Percentiles rank a stretch among this genome's conserved stretches.
Conservation (phyloP, 2,329 filamentous ascomycete species). For the Neofusicoccum ribis region DNA sequence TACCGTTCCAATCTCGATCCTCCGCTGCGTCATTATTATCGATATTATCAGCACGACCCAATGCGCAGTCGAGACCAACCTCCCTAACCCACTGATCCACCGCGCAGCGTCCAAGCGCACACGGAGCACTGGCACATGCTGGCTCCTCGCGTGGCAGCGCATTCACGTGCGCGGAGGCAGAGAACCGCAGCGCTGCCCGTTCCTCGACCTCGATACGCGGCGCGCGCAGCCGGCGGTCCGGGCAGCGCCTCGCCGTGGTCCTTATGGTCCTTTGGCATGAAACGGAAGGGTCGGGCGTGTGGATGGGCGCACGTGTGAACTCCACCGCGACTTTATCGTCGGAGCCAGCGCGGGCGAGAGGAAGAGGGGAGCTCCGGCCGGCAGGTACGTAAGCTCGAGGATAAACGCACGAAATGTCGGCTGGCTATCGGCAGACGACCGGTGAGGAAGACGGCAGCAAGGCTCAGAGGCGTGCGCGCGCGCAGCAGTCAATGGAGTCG, state of each 20-base stretch:
- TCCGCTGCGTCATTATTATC: slow-evolving; percentile 10
- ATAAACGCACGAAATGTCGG: too few relatives aligned
- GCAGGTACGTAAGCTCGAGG: too few relatives aligned
- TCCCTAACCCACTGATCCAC: slow-evolving; percentile 13
- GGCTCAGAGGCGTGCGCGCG: neutral
- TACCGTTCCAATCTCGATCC: neutral
- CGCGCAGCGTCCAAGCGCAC: slow-evolving; percentile 8
- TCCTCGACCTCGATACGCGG: neutral
- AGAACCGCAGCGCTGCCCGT: neutral
- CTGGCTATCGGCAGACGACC: neutral
- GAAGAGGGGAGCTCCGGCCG: neutral
- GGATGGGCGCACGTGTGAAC: neutral
- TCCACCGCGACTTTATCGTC: neutral
- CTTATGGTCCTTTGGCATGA: neutral
- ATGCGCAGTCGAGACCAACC: slow-evolving; percentile 14
- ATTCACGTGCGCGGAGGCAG: neutral
- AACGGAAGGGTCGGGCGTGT: neutral
- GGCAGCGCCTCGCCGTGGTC: neutral
- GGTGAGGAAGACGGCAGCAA: neutral
- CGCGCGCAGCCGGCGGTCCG: neutral
- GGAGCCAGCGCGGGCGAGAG: neutral
- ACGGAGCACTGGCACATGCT: neutral
- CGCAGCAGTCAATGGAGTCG: neutral
- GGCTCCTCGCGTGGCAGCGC: neutral
- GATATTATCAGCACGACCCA: neutral